Evolutionary conservation across 495 filamentous ascomycete species (phyloP).

Genomic region (Daldinia childiae): DNA sequence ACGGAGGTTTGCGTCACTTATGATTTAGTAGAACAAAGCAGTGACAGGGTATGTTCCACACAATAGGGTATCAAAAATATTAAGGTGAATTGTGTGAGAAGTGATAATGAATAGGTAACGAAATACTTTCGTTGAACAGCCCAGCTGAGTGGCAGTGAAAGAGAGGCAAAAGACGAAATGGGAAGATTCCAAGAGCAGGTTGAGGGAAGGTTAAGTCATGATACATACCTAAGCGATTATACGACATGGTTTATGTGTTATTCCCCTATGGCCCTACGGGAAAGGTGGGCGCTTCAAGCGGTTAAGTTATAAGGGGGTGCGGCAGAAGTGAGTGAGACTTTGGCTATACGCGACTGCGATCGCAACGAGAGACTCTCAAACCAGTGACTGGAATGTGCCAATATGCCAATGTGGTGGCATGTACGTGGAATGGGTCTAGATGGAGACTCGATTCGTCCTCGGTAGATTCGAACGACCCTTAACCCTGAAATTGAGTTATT

Average conservation of each 20-base stretch:
- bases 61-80: slow-evolving; percentile 19
- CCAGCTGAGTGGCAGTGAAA: slow-evolving; percentile 29
- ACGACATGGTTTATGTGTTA: slow-evolving; percentile 62
- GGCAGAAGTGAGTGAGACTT: slow-evolving; percentile 22
- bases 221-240: slow-evolving; percentile 77
- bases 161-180: slow-evolving; percentile 16
- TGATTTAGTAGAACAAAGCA: slow-evolving; percentile 23
- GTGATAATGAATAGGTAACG: slow-evolving; percentile 28
- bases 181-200: slow-evolving; percentile 14
- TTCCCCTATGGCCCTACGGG: slow-evolving; percentile 29
- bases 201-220: slow-evolving; percentile 32
- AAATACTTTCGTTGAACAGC: slow-evolving; percentile 21
- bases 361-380: slow-evolving; percentile 27
- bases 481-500: slow-evolving; percentile 26
- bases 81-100: slow-evolving; percentile 11
- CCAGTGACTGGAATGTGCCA: slow-evolving; percentile 24
- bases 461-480: slow-evolving; percentile 22
- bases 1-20: slow-evolving; percentile 36
- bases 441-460: slow-evolving; percentile 19
- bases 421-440: slow-evolving; percentile 18
- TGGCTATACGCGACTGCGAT: slow-evolving; percentile 30
- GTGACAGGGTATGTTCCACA: slow-evolving; percentile 16
- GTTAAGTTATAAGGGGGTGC: slow-evolving; percentile 26
- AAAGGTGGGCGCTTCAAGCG: slow-evolving; percentile 34
- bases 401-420: slow-evolving; percentile 9